phyloP scores from a whole-genome alignment of 2,329 filamentous ascomycete genomes.

The Pseudogymnoascus sp. region DNA sequence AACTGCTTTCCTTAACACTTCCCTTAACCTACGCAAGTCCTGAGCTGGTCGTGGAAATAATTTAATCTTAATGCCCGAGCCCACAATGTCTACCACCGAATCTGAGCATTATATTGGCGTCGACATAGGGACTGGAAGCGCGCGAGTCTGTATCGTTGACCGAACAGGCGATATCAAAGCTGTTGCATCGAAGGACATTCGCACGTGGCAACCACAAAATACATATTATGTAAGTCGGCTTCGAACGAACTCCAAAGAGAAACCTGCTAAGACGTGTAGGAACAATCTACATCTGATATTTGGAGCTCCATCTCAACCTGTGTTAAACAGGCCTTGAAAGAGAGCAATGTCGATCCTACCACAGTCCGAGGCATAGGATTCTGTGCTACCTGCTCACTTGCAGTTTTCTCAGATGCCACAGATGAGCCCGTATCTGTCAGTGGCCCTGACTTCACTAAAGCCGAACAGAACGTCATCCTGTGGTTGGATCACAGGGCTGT shows the following conservation, averaged over 20 bases:
- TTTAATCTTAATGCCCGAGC: not conserved
- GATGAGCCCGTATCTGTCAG: slow-evolving; percentile 89
- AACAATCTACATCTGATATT: slow-evolving; percentile 97
- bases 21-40: not conserved
- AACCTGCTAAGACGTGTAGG: slow-evolving; percentile 40
- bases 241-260: not conserved
- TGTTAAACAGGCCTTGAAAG: slow-evolving; percentile 70
- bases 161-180: slow-evolving; percentile 78
- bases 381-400: slow-evolving; percentile 95
- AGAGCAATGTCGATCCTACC: slow-evolving; percentile 68
- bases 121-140: slow-evolving; percentile 93
- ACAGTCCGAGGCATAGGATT: slow-evolving; percentile 88
- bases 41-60: not conserved
- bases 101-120: slow-evolving; percentile 69
- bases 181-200: slow-evolving; percentile 65
- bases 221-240: slow-evolving; percentile 58
- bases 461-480: slow-evolving; percentile 89
- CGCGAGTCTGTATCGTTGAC: slow-evolving; percentile 92
- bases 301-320: slow-evolving; percentile 91
- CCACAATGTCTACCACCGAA: slow-evolving; percentile 9
- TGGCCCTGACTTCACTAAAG: slow-evolving; percentile 73
- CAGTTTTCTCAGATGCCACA: slow-evolving; percentile 81
- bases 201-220: slow-evolving; percentile 68
- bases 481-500: slow-evolving; percentile 96
- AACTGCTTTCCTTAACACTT: not conserved